Conservation (phyloP, 164 flowering plant species). For the Annona squamosa region DNA sequence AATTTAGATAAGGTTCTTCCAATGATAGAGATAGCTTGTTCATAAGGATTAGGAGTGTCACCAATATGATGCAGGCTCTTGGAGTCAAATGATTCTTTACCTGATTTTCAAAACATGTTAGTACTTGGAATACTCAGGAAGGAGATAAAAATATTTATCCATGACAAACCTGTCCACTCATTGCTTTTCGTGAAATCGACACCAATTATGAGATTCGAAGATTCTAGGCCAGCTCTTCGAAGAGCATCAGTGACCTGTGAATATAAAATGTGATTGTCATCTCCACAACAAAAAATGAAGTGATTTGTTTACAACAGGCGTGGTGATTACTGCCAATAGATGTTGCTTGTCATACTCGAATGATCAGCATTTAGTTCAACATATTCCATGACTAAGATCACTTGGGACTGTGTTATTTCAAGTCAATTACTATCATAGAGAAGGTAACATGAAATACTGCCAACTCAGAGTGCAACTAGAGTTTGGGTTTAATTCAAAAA, state of each 20-base stretch:
- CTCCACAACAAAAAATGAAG: too few relatives aligned
- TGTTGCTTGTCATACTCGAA: too few relatives aligned
- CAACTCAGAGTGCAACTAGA: too few relatives aligned
- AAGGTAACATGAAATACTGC: too few relatives aligned
- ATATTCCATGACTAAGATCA: too few relatives aligned
- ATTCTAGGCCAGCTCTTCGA: constrained; percentile 75
- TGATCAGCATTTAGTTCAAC: too few relatives aligned
- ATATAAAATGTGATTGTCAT: too few relatives aligned
- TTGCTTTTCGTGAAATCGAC: constrained; percentile 96
- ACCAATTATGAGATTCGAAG: constrained; percentile 92
- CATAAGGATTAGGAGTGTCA: constrained; percentile 40
- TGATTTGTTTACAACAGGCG: too few relatives aligned
- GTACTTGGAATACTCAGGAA: background rate
- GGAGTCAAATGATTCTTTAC: constrained; percentile 55
- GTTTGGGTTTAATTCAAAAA: too few relatives aligned
- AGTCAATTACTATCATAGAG: too few relatives aligned
- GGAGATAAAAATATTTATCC: background rate
- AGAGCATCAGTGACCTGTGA: constrained; percentile 75
- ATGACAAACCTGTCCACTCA: constrained; percentile 81
- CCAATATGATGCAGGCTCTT: constrained; percentile 62
- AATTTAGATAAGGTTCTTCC: constrained; percentile 45
- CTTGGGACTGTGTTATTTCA: too few relatives aligned
- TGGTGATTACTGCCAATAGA: too few relatives aligned
- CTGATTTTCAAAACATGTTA: constrained; percentile 15
- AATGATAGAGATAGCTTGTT: constrained; percentile 47